Percentiles rank a stretch among this genome's conserved stretches.
These are phyloP conservation scores for Cardamine occulta DNA, from an alignment of 345 rosid genomes.

Conservation along the genomic window DNA sequence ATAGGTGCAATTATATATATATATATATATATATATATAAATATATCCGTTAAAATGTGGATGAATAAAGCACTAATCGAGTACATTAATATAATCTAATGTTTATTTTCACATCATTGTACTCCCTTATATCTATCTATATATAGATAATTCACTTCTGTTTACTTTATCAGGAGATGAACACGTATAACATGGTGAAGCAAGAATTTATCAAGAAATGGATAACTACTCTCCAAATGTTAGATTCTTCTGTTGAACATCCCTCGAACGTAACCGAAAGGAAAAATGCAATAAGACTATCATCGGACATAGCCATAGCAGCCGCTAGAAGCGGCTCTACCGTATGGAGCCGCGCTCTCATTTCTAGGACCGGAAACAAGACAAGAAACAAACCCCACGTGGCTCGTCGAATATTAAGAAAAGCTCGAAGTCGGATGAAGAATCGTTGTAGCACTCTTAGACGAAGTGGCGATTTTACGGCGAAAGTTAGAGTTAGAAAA, in stretches of 20 bases:
- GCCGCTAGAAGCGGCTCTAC: conserved; percentile 61
- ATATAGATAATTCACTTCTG: background rate
- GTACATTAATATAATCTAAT: background rate
- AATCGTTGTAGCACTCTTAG: conserved; percentile 20
- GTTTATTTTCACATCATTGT: background rate
- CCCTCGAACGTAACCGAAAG: conserved; percentile 58
- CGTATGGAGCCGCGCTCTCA: conserved; percentile 77
- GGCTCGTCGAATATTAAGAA: conserved; percentile 38
- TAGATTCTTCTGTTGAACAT: conserved; percentile 47
- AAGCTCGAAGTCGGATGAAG: conserved; percentile 35
- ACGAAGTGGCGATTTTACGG: conserved; percentile 33
- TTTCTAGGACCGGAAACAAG: conserved; percentile 38
- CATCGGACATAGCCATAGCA: conserved; percentile 88
- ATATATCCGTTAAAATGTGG: background rate
- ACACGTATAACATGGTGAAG: conserved; percentile 48
- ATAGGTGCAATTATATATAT: conserved; percentile 7
- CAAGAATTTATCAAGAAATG: conserved; percentile 76
- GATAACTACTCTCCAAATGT: conserved; percentile 59
- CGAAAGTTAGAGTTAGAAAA: conserved; percentile 55
- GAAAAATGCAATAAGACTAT: conserved; percentile 69
- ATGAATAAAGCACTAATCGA: background rate
- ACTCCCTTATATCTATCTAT: background rate
- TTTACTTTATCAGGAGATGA: conserved; percentile 30
- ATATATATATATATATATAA: background rate
- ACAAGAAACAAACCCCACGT: conserved; percentile 18